A percentile compares a stretch with the other conserved stretches of the same genome.
Conservation (phyloP, 2,329 filamentous ascomycete genomes). For the Pseudopyrenochaeta lycopersici region DNA sequence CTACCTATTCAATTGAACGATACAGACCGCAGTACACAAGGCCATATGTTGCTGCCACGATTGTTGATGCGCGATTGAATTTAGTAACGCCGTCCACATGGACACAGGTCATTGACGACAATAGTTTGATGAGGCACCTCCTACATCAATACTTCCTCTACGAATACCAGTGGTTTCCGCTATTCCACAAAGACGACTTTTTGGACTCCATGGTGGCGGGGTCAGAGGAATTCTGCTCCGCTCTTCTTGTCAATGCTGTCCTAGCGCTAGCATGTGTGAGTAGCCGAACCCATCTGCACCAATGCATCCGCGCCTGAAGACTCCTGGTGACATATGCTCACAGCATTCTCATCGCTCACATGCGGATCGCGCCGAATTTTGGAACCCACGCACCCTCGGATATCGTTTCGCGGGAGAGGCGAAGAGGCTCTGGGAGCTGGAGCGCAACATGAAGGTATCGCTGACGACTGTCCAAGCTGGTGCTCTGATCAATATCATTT, state of each 20-base stretch:
- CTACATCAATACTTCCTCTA: too few species aligned
- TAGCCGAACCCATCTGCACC: not conserved
- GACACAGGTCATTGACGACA: too few species aligned
- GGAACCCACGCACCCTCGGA: slow-evolving; percentile 12
- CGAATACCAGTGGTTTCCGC: too few species aligned
- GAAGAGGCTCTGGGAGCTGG: slow-evolving; percentile 17
- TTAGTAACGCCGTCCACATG: too few species aligned
- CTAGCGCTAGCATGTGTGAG: slow-evolving; percentile 12
- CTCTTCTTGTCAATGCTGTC: slow-evolving; percentile 13
- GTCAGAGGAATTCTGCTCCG: slow-evolving; percentile 8
- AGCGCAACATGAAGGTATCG: not conserved
- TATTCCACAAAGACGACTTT: slow-evolving; percentile 15
- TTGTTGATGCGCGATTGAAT: too few species aligned
- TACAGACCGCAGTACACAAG: too few species aligned
- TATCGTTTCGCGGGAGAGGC: slow-evolving; percentile 20
- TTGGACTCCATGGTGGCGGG: slow-evolving; percentile 10
- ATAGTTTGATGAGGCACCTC: too few species aligned
- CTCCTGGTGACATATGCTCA: too few species aligned
- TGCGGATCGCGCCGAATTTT: slow-evolving; percentile 10
- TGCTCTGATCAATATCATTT: too few species aligned
- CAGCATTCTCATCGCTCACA: too few species aligned
- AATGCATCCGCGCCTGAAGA: not conserved
- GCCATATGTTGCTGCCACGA: too few species aligned
- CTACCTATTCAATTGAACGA: too few species aligned
- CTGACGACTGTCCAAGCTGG: slow-evolving; percentile 16